Conservation (phyloP, 2,329 filamentous ascomycete species). For the Aphanoascus verrucosus region DNA sequence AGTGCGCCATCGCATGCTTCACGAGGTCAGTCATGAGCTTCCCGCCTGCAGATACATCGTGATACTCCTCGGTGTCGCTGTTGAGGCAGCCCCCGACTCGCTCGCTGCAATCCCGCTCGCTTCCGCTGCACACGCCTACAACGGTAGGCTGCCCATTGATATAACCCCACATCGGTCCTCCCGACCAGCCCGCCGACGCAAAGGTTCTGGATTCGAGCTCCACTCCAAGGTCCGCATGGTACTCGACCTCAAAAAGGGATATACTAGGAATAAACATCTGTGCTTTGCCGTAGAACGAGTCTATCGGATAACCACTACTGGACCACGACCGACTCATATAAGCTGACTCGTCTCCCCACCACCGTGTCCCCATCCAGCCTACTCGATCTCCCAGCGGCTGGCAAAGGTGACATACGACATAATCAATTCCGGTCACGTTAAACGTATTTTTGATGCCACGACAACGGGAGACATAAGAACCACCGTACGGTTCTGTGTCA, state of each 20-base stretch:
- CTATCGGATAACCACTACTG: slow-evolving; percentile 19
- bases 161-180: slow-evolving; percentile 20
- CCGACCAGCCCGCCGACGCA: slow-evolving; percentile 20
- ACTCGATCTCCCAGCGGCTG: slow-evolving; percentile 18
- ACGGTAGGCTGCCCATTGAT: slow-evolving; percentile 18
- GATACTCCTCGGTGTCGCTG: slow-evolving; percentile 16
- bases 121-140: slow-evolving; percentile 20
- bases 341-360: slow-evolving; percentile 15
- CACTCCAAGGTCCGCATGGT: slow-evolving; percentile 17
- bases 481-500: slow-evolving; percentile 18
- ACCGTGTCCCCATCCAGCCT: slow-evolving; percentile 21
- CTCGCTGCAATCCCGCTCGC: slow-evolving; percentile 19
- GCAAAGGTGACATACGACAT: slow-evolving; percentile 19
- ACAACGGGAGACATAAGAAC: slow-evolving; percentile 18
- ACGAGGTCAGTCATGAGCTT: slow-evolving; percentile 20
- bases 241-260: slow-evolving; percentile 17
- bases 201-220: slow-evolving; percentile 19
- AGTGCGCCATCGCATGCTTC: slow-evolving; percentile 14
- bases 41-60: slow-evolving; percentile 21
- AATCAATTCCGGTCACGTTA: slow-evolving; percentile 21
- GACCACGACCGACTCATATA: slow-evolving; percentile 17
- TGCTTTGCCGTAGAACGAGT: slow-evolving; percentile 15
- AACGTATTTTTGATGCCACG: slow-evolving; percentile 19
- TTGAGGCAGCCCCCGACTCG: slow-evolving; percentile 16
- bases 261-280: slow-evolving; percentile 19